Conservation (phyloP, 1,139 yeast genomes). For the Suhomyces chickasaworum region DNA sequence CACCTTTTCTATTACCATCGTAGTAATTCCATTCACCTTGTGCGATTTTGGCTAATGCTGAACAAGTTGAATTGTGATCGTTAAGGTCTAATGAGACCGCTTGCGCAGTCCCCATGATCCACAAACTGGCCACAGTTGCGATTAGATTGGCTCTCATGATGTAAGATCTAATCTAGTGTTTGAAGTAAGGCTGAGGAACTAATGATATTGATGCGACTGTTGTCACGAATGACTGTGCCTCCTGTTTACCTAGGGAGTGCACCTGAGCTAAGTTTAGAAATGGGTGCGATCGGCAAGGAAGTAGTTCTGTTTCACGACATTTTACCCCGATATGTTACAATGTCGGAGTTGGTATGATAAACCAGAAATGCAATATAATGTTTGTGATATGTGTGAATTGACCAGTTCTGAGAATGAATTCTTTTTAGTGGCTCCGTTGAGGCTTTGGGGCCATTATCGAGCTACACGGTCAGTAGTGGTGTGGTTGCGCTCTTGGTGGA, state of each 20-base stretch:
- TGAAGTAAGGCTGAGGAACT: not conserved
- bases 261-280: conserved; percentile 10
- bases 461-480: no score
- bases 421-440: no score
- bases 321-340: not conserved
- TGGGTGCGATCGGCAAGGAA: not conserved
- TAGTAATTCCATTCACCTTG: conserved; percentile 62
- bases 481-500: no score
- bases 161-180: not conserved
- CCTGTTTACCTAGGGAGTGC: conserved; percentile 12
- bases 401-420: no score
- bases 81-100: conserved; percentile 26
- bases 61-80: conserved; percentile 43
- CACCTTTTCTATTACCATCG: conserved; percentile 54
- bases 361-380: no score
- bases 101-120: conserved; percentile 8
- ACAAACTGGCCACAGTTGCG: conserved; percentile 3
- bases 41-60: conserved; percentile 49
- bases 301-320: not conserved
- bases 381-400: no score
- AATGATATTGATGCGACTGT: conserved; percentile 6
- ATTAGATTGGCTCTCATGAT: conserved; percentile 1
- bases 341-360: no score
- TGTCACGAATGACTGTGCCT: conserved; percentile 12
- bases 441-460: no score